These are phyloP conservation scores for Quillaja saponaria DNA, from an alignment of 306 rosid species.

Conservation along the genomic window DNA sequence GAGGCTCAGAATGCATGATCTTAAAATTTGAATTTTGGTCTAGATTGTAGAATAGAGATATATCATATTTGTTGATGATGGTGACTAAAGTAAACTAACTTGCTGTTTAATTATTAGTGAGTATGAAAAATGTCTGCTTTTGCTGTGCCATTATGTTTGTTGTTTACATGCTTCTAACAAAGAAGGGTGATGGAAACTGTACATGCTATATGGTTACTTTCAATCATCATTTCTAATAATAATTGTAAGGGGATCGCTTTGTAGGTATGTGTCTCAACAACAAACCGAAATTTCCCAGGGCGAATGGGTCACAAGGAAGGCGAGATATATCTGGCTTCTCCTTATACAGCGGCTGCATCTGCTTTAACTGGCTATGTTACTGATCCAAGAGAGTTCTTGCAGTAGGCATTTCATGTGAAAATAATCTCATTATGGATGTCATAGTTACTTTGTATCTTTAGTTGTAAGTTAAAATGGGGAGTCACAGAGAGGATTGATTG, in stretches of 20 bases:
- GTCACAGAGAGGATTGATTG: too few relatives aligned
- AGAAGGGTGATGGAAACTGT: constrained; percentile 8
- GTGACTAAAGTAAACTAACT: background rate
- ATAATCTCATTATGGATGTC: too few relatives aligned
- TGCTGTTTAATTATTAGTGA: background rate
- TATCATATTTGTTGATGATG: constrained; percentile 9
- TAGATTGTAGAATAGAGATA: constrained; percentile 1
- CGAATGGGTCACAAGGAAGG: constrained; percentile 99
- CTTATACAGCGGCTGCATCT: constrained; percentile 95
- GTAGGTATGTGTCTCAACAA: constrained; percentile 88
- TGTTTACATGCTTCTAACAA: constrained; percentile 11
- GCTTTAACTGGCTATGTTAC: constrained; percentile 94
- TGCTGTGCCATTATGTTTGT: constrained; percentile 12
- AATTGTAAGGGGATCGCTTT: constrained; percentile 13
- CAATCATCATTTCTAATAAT: too few relatives aligned
- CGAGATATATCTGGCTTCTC: constrained; percentile 86
- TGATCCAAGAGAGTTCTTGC: constrained; percentile 94
- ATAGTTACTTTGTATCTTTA: too few relatives aligned
- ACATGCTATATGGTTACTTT: too few relatives aligned
- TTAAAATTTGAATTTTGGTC: background rate
- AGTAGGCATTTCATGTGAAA: constrained; percentile 32
- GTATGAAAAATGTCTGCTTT: background rate
- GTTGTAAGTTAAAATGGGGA: too few relatives aligned
- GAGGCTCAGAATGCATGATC: too few relatives aligned
- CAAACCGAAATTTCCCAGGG: constrained; percentile 83